These are phyloP conservation scores for Actinidia arguta DNA, from an alignment of 179 eudicot genomes.

Conservation along the genomic window DNA sequence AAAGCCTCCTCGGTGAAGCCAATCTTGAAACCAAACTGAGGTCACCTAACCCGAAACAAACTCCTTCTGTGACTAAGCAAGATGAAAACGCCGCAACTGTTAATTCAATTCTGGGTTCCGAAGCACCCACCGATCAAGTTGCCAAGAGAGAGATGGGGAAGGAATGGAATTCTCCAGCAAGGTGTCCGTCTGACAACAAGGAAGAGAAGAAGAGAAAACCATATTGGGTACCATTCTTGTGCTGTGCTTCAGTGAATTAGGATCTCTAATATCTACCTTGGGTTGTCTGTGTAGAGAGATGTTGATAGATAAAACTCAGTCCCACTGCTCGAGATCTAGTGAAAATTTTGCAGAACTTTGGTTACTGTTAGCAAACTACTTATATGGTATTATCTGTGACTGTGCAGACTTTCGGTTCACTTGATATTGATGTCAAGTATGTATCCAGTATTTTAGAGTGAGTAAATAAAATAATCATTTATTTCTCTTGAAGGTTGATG, in stretches of 20 bases:
- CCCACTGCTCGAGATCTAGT: not conserved
- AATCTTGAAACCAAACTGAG: conserved; percentile 36
- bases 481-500: too few relatives aligned
- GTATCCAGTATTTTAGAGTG: not conserved
- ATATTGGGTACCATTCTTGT: conserved; percentile 65
- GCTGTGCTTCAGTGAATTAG: conserved; percentile 67
- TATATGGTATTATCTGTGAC: not conserved
- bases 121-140: conserved; percentile 20
- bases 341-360: not conserved
- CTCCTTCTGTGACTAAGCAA: conserved; percentile 11
- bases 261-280: conserved; percentile 17
- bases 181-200: conserved; percentile 60
- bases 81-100: conserved; percentile 35
- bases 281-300: conserved; percentile 5
- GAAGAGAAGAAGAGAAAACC: conserved; percentile 60
- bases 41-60: conserved; percentile 47
- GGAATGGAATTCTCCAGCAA: conserved; percentile 83
- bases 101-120: conserved; percentile 25
- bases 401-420: not conserved
- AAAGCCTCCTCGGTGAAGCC: conserved; percentile 68
- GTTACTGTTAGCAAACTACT: not conserved
- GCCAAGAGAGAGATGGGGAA: conserved; percentile 39
- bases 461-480: not conserved
- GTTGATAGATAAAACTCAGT: not conserved
- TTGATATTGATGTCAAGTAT: not conserved